These are phyloP conservation scores for Brettanomyces nanus DNA, from an alignment of 805 yeast species.

Conservation along the genomic window DNA sequence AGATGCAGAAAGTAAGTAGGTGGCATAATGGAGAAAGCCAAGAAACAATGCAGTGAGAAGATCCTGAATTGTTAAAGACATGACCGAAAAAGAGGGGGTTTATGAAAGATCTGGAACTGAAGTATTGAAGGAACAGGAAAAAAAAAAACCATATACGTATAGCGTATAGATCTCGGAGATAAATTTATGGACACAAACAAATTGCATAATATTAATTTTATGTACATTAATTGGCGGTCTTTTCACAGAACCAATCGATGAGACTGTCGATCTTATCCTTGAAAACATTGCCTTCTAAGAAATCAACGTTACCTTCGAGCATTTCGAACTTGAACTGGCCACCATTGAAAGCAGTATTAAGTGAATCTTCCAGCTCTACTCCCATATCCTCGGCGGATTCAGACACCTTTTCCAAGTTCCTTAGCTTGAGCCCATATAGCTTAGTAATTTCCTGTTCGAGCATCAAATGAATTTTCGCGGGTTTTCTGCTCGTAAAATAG, in stretches of 20 bases:
- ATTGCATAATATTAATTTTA: no score
- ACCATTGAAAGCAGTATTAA: constrained; percentile 35
- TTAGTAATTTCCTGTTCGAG: constrained; percentile 59
- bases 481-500: constrained; percentile 73
- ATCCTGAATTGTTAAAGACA: no score
- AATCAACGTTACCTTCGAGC: constrained; percentile 66
- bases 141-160: not conserved
- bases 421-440: constrained; percentile 40
- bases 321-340: constrained; percentile 53
- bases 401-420: constrained; percentile 37
- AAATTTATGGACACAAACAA: not conserved
- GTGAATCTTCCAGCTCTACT: constrained; percentile 16
- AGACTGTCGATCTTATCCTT: constrained; percentile 47
- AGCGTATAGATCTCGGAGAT: not conserved
- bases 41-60: not conserved
- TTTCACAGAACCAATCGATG: constrained; percentile 75
- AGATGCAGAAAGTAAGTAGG: not conserved
- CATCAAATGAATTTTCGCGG: constrained; percentile 45
- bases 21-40: not conserved
- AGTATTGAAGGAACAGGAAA: not conserved
- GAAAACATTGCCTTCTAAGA: constrained; percentile 64
- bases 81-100: no score
- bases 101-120: no score
- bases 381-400: constrained; percentile 23
- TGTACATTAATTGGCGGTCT: constrained; percentile 53